These are phyloP conservation scores for Fusarium sp. DNA, from an alignment of 2,329 filamentous ascomycete genomes.

Conservation along the genomic window DNA sequence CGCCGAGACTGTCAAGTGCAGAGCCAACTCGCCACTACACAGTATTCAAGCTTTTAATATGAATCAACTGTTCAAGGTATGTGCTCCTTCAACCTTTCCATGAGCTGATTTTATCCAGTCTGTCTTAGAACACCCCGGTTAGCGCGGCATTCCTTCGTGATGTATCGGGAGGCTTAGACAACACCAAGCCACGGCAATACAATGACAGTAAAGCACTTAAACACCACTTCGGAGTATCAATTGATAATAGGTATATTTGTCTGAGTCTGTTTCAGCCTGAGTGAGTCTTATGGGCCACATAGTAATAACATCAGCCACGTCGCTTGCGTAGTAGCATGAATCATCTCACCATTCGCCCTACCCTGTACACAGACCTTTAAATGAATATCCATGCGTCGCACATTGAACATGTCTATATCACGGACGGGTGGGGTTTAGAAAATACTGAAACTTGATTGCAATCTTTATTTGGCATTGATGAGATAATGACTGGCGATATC, in stretches of 20 bases:
- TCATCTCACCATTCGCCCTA: not conserved
- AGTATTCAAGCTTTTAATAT: not conserved
- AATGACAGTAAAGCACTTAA: not conserved
- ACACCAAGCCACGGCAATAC: not conserved
- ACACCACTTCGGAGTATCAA: not conserved
- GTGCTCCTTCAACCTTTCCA: not conserved
- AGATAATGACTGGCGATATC: not conserved
- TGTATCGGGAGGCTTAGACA: constrained; percentile 1
- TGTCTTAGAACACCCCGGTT: constrained; percentile 11
- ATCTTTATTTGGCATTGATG: not conserved
- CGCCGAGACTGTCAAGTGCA: not conserved
- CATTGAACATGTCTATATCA: not conserved
- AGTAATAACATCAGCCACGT: not conserved
- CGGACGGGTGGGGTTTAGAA: not conserved
- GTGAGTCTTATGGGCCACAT: not conserved
- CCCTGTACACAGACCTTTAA: not conserved
- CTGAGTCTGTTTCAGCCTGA: not conserved
- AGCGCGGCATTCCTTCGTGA: not conserved
- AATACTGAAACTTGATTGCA: not conserved
- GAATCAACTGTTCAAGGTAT: not conserved
- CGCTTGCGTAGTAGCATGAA: not conserved
- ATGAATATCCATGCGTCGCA: not conserved
- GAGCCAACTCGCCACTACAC: not conserved
- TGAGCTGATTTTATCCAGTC: not conserved
- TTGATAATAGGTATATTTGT: not conserved